Base-by-base conservation (phyloP, 345 rosid species). In the Syzygium grande region DNA sequence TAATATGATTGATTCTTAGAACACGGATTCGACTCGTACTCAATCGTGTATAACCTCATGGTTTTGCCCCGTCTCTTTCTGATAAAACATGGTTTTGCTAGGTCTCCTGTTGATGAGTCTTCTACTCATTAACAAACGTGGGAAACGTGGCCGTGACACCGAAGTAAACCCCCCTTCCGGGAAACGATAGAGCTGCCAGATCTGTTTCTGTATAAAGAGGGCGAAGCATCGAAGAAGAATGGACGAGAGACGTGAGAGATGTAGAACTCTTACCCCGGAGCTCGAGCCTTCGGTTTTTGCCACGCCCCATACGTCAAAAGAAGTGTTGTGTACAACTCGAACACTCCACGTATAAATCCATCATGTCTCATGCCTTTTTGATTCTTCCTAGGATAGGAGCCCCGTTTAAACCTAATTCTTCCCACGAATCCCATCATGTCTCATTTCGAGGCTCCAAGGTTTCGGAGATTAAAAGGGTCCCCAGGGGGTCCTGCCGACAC, bases 111-210 rank as follows among this genome's bases (percentile, higher is more conserved):
- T 2, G 83, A 19, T 19, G 22, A 38, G 49, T 38, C 83, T 21
- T 34, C 25, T 5, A 2, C 83, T 73, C 5, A 10, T 10, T 34
- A 19, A 38, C 27, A 11, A 73, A 38, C 83, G 83, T 34, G 27
- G 49, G 83, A 73, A 38, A 73, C 83, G 49, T 73, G 83, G 83
- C 83, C 83, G 49, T 73, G 83, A 38, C 83, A 9, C 27, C 83
- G 83, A 73, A 73, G 83, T 25, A 19, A 30, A 34, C 11, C 27
- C 6, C 27, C 14, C 14, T 0, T 19, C 49, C 49, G 38, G 83
- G 79, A 16, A 30, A 16, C 49, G 83, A 73, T 73, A 19, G 83
- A 38, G 83, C 27, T 73, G 83, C 83, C 83, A 73, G 25, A 38
- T 73, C 49, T 19, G 12, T 3, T n/a, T 29, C 29, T 1, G 22